Percentiles rank a stretch among this genome's conserved stretches.
These are phyloP conservation scores for Cubamyces lactineus DNA, from an alignment of 768 basidiomycete genomes.

Conservation along the genomic window DNA sequence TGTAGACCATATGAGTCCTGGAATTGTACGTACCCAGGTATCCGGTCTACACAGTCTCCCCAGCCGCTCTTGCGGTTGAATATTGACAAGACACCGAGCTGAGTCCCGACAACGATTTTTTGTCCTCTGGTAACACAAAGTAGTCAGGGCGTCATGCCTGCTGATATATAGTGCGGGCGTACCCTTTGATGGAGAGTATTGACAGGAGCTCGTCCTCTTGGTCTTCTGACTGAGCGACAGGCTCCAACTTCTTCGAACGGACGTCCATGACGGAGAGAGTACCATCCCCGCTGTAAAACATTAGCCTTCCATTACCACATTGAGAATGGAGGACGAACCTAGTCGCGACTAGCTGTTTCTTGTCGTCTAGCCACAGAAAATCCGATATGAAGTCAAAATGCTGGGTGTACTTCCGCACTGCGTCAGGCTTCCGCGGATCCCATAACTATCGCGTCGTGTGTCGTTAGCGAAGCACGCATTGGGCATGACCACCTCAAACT, in stretches of 20 bases:
- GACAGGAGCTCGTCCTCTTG: conserved; percentile 95
- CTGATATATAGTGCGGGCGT: conserved; percentile 23
- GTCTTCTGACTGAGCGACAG: conserved; percentile 87
- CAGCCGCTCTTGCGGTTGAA: conserved; percentile 89
- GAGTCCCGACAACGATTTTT: conserved; percentile 88
- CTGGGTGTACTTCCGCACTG: conserved; percentile 72
- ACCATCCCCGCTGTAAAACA: conserved; percentile 75
- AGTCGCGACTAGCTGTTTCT: conserved; percentile 72
- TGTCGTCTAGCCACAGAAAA: conserved; percentile 77
- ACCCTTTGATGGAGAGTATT: conserved; percentile 84
- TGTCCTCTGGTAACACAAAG: conserved; percentile 49
- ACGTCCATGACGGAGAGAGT: conserved; percentile 92
- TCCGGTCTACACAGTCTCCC: conserved; percentile 89
- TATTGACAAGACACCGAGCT: conserved; percentile 85
- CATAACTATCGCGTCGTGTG: conserved; percentile 61
- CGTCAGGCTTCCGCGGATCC: conserved; percentile 77
- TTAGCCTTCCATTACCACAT: neutral
- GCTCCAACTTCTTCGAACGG: conserved; percentile 76
- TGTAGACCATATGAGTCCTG: neutral
- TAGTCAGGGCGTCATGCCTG: neutral
- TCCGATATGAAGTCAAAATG: conserved; percentile 96
- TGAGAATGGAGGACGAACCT: conserved; percentile 56
- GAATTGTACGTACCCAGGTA: conserved; percentile 67
- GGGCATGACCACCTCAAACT: no score
- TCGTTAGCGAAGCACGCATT: no score